These are phyloP conservation scores for Porogramme epimiltina DNA, from an alignment of 1,284 basidiomycete species.

Conservation along the genomic window DNA sequence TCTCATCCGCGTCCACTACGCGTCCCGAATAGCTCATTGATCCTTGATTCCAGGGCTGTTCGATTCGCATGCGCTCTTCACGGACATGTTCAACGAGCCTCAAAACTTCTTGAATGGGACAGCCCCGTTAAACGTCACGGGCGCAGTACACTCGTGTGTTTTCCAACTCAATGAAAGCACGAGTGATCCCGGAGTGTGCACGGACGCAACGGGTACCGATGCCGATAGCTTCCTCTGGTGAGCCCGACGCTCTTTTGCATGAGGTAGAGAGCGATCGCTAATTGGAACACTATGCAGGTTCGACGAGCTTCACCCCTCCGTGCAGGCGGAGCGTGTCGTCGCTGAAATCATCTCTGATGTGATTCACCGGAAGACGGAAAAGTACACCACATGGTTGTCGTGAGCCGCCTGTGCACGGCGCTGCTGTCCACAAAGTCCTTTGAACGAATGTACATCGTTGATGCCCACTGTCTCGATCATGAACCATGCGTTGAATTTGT, in stretches of 20 bases:
- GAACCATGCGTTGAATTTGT: too few relatives aligned
- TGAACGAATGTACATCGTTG: too few relatives aligned
- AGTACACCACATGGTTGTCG: constrained; percentile 53
- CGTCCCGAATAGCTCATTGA: not conserved
- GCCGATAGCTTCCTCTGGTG: constrained; percentile 60
- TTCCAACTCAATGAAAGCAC: constrained; percentile 5
- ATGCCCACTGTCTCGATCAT: too few relatives aligned
- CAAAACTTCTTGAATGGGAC: constrained; percentile 56
- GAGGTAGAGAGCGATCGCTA: not conserved
- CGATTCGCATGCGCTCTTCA: constrained; percentile 52
- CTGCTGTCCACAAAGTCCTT: too few relatives aligned
- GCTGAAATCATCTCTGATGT: constrained; percentile 49
- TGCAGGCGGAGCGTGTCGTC: constrained; percentile 54
- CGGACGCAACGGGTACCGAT: constrained; percentile 42
- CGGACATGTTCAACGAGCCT: constrained; percentile 51
- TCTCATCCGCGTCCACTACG: not conserved
- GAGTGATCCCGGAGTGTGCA: constrained; percentile 36
- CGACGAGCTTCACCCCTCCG: constrained; percentile 59
- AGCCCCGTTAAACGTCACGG: constrained; percentile 54
- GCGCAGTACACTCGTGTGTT: constrained; percentile 20
- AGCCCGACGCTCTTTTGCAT: not conserved
- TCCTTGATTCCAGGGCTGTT: constrained; percentile 41
- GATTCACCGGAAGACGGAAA: constrained; percentile 41
- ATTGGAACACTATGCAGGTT: constrained; percentile 37
- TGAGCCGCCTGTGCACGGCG: constrained; percentile 19